phyloP scores from a whole-genome alignment of 2,329 filamentous ascomycete genomes.

The Fusarium nisikadoi region DNA sequence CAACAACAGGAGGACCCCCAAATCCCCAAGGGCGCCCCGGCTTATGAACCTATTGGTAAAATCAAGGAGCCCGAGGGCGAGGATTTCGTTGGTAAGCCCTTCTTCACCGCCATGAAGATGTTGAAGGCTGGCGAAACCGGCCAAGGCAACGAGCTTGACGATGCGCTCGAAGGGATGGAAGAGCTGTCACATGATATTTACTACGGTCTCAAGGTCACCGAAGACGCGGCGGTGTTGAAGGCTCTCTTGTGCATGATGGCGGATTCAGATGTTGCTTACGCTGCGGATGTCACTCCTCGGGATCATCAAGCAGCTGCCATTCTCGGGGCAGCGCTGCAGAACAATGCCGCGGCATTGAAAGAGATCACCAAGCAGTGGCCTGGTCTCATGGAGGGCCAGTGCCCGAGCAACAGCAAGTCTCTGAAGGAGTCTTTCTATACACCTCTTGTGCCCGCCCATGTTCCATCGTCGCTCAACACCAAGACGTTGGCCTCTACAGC shows the following conservation, averaged over 20 bases:
- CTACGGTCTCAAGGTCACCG: conserved; percentile 72
- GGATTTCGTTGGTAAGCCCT: conserved; percentile 44
- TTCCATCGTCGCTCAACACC: conserved; percentile 35
- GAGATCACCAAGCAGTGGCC: conserved; percentile 63
- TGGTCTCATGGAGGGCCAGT: conserved; percentile 52
- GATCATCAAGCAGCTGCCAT: conserved; percentile 67
- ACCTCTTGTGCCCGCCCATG: conserved; percentile 50
- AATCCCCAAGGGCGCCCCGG: conserved; percentile 62
- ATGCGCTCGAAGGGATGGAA: conserved; percentile 66
- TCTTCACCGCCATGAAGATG: conserved; percentile 57
- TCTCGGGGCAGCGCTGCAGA: conserved; percentile 68
- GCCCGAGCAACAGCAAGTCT: conserved; percentile 44
- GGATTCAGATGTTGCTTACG: conserved; percentile 40
- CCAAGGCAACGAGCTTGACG: conserved; percentile 54
- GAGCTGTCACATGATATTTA: conserved; percentile 76
- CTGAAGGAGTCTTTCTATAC: conserved; percentile 56
- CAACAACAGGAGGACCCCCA: conserved; percentile 49
- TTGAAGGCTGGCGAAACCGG: conserved; percentile 57
- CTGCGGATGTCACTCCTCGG: conserved; percentile 48
- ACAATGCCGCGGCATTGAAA: conserved; percentile 70
- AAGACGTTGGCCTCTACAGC: conserved; percentile 43
- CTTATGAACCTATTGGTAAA: conserved; percentile 66
- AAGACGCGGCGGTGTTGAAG: conserved; percentile 63
- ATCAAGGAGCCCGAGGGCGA: conserved; percentile 62
- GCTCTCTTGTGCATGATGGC: conserved; percentile 67